A percentile compares a stretch with the other conserved stretches of the same genome.
These are phyloP conservation scores for Globisporangium spiculum DNA, from an alignment of 352 stramenopile genomes.

Conservation along the genomic window DNA sequence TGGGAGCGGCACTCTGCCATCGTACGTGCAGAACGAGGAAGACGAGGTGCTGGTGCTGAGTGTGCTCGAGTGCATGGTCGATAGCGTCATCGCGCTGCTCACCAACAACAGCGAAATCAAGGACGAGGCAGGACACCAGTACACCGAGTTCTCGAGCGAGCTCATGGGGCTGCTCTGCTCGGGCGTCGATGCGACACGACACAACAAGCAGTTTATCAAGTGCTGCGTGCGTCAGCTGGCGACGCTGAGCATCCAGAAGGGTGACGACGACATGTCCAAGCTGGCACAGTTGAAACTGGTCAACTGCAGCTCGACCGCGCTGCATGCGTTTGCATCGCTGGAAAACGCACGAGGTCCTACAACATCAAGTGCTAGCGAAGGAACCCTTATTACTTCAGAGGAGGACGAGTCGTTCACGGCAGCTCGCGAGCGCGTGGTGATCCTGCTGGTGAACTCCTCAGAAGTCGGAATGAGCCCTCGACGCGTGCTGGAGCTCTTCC, in stretches of 20 bases:
- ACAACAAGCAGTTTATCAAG: conserved; percentile 62
- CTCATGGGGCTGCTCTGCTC: conserved; percentile 61
- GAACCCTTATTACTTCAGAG: not conserved
- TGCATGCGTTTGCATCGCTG: conserved; percentile 43
- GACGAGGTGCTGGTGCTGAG: conserved; percentile 75
- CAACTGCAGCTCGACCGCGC: conserved; percentile 49
- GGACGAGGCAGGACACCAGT: conserved; percentile 11
- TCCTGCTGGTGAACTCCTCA: conserved; percentile 54
- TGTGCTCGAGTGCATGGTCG: conserved; percentile 72
- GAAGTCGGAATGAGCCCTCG: conserved; percentile 54
- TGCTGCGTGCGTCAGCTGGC: conserved; percentile 77
- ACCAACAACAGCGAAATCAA: conserved; percentile 31
- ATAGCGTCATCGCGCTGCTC: conserved; percentile 60
- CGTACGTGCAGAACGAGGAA: conserved; percentile 66
- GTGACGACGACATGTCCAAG: conserved; percentile 41
- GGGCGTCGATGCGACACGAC: conserved; percentile 44
- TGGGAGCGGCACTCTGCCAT: conserved; percentile 45
- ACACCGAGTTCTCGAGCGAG: conserved; percentile 43
- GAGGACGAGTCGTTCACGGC: conserved; percentile 19
- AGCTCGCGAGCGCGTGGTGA: conserved; percentile 59
- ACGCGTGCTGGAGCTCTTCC: conserved; percentile 73
- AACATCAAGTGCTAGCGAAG: not conserved
- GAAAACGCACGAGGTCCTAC: conserved; percentile 23
- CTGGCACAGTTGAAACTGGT: conserved; percentile 58
- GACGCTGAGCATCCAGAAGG: conserved; percentile 65